Conservation (phyloP, 768 basidiomycete genomes). For the Trametes gibbosa region DNA sequence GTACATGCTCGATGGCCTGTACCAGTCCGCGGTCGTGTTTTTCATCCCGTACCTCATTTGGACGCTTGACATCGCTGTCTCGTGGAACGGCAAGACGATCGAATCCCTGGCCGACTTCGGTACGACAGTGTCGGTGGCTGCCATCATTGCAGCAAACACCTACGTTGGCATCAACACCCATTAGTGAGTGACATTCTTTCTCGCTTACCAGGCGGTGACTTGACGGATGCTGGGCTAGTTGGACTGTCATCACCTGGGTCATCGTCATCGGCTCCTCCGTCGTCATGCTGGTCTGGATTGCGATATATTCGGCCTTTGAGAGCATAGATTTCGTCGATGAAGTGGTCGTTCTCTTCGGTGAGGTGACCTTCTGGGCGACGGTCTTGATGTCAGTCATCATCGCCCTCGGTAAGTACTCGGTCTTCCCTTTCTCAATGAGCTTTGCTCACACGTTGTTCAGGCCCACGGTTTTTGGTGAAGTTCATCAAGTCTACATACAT, state of each 20-base stretch:
- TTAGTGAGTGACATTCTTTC: slow-evolving; percentile 59
- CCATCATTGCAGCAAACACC: slow-evolving; percentile 84
- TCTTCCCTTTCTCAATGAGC: no score
- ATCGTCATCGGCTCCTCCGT: slow-evolving; percentile 75
- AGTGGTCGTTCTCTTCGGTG: slow-evolving; percentile 69
- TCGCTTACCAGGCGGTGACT: slow-evolving; percentile 11
- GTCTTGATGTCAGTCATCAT: slow-evolving; percentile 66
- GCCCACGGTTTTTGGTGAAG: slow-evolving; percentile 80
- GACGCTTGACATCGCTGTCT: slow-evolving; percentile 58
- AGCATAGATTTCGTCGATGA: slow-evolving; percentile 73
- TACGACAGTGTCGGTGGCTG: slow-evolving; percentile 84
- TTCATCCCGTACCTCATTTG: slow-evolving; percentile 82
- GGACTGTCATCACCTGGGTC: slow-evolving; percentile 84
- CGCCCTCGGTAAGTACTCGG: slow-evolving; percentile 60
- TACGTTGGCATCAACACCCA: slow-evolving; percentile 88
- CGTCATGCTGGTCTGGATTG: slow-evolving; percentile 86
- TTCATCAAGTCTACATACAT: slow-evolving; percentile 66
- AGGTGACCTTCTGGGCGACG: slow-evolving; percentile 81
- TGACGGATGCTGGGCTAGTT: slow-evolving; percentile 40
- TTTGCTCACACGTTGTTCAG: slow-evolving; percentile 36
- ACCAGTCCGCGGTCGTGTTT: slow-evolving; percentile 86
- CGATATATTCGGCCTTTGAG: slow-evolving; percentile 79
- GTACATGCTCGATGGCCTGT: slow-evolving; percentile 92
- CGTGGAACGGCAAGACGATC: slow-evolving; percentile 79
- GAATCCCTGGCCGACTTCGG: slow-evolving; percentile 86